Base-by-base conservation (phyloP, 2,329 filamentous ascomycete genomes). In the Ploettnerulaceae sp. region DNA sequence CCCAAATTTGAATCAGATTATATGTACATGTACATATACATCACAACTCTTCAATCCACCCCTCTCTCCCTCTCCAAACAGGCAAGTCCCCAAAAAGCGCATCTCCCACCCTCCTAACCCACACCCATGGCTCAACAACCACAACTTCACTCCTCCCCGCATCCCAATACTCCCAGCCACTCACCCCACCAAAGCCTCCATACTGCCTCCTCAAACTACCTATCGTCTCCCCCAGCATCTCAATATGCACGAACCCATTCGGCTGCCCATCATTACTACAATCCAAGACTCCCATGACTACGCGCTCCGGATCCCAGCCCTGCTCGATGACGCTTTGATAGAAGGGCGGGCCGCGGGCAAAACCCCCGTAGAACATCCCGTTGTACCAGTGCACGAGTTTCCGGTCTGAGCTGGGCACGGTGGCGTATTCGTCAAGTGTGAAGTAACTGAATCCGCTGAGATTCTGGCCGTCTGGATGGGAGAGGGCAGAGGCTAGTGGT, bases 151-250 rank as follows among this genome's bases (percentile, higher is more conserved):
- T 53, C 51, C 79, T 39, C 8, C 56, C 65, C 45, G 82, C 79
- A 69, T 94, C 91, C 69, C 89, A 94, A 64, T 91, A 95, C 68
- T 95, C 89, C 89, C 89, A 95, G 3, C 87, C 88, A 79, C 89
- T 90, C 7, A 95, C 80, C 1, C 89, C 89, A 0, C 89, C 89
- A 63, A 60, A 85, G 7, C 36, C 39, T 48, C 48, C 55, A 45
- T 72, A 70, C 33, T 76, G 70, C 22, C 73, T 67, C 25, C 37
- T 20, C 56, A 89, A 62, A 31, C 71, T 57, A 24, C 69, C 71
- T 26, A 88, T 63, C 14, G 81, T 77, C 3, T 69, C 66, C 3
- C 71, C 70, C 22, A 86, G 67, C 17, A 69, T 65, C 26, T 75
- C 71, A 47, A 78, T 73, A 3, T 75, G 70, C 7, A 89, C 78